Evolutionary conservation across 164 flowering plant species (phyloP), one percentile per base, ranked within the genome.

Genomic region (Annona squamosa): DNA sequence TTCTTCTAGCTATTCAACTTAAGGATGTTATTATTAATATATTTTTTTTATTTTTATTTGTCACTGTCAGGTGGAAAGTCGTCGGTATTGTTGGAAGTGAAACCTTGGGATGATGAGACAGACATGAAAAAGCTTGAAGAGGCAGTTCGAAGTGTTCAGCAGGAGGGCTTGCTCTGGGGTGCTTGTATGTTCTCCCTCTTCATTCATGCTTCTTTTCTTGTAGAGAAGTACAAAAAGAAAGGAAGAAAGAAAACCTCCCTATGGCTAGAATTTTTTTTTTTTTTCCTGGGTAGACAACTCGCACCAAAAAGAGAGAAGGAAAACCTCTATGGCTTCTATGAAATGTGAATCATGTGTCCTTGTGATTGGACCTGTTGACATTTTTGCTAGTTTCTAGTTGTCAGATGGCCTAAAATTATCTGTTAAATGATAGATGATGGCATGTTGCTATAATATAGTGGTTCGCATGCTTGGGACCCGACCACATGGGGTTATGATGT

Each of bases 101-200:
- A 73, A 64, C 79, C 73, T 37, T 77, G 79, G 73, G 73, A 77
- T 64, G 79, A 77, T 64, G 79, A 77, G 70, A 77, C 76, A 5
- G 76, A 77, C 62, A 77, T 77, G 73, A 65, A 56, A 48, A 77
- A 77, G 48, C 79, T 73, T 69, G 76, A 77, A 73, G 79, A 70
- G 52, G 69, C 71, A 1, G 71, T 77, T 2, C 52, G 76, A 56
- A 73, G 77, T 43, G 63, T 77, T 70, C 47, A 77, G 26, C 65
- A 73, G 79, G 73, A 77, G 47, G 79, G 79, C 42, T 59, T 77
- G 71, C 17, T 26, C 1, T 90, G 92, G 93, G 95, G 93, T 77
- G 92, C 93, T 56, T 88, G 93, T 90, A 87, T n/a, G 90, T 65
- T 13, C 9, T 48, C 37, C 37, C 61, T 70, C 45, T 4, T 19